phyloP scores from a whole-genome alignment of 2,329 filamentous ascomycete species.

The Neofusicoccum sp. region DNA sequence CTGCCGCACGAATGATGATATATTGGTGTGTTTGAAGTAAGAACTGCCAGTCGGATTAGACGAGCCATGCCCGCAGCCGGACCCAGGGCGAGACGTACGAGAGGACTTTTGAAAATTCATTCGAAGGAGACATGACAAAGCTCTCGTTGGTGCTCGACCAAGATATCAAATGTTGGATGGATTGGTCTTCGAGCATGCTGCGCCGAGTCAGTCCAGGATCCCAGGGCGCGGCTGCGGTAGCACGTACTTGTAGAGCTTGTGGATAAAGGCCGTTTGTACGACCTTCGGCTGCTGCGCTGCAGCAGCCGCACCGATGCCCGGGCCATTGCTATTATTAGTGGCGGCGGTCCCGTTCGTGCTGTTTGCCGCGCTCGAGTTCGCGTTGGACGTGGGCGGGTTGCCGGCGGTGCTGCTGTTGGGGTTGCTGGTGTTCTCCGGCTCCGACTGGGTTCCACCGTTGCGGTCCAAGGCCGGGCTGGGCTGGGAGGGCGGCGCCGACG shows the following conservation, averaged over 20 bases:
- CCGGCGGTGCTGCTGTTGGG: conserved; percentile 25
- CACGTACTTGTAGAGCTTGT: conserved; percentile 94
- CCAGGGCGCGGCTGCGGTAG: neutral
- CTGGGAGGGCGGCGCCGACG: conserved; percentile 48
- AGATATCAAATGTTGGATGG: conserved; percentile 91
- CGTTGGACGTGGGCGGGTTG: conserved; percentile 28
- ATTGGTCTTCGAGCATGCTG: conserved; percentile 94
- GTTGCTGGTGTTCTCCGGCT: conserved; percentile 21
- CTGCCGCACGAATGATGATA: conserved; percentile 96
- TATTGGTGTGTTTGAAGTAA: conserved; percentile 99
- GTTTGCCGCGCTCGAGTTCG: conserved; percentile 27
- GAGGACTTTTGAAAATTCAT: conserved; percentile 96
- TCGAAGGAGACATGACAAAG: conserved; percentile 97
- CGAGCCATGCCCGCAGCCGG: conserved; percentile 11
- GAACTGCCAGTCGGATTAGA: conserved; percentile 56
- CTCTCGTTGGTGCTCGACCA: conserved; percentile 94
- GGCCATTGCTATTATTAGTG: conserved; percentile 43
- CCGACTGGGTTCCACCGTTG: conserved; percentile 30
- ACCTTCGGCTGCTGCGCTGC: conserved; percentile 93
- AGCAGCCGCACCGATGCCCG: conserved; percentile 59
- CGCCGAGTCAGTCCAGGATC: conserved; percentile 29
- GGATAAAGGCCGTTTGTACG: conserved; percentile 97
- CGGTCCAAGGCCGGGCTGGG: conserved; percentile 51
- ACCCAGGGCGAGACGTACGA: conserved; percentile 64
- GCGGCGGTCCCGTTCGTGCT: conserved; percentile 32